A percentile compares a stretch with the other conserved stretches of the same genome.
Evolutionary conservation across 306 rosid genomes (phyloP).

Genomic region (Begonia masoniana): DNA sequence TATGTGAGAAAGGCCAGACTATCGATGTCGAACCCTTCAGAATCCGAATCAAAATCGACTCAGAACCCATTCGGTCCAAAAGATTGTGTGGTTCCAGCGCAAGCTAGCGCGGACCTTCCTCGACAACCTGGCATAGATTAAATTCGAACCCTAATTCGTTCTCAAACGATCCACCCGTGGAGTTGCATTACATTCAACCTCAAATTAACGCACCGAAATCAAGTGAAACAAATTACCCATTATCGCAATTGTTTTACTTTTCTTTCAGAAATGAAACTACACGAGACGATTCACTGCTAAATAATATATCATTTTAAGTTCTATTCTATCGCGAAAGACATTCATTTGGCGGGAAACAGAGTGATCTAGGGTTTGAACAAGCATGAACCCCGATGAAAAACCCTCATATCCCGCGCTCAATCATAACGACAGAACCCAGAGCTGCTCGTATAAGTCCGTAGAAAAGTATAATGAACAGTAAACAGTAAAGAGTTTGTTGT

Average conservation of each 20-base stretch:
- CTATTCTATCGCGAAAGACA: too few relatives aligned
- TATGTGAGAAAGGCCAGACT: background rate
- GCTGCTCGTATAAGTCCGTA: background rate
- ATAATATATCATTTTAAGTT: too few relatives aligned
- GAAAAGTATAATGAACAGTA: too few relatives aligned
- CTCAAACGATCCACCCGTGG: too few relatives aligned
- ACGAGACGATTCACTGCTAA: too few relatives aligned
- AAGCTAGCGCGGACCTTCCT: slow-evolving; percentile 20
- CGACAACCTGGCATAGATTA: slow-evolving; percentile 26
- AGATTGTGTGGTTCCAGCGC: slow-evolving; percentile 10
- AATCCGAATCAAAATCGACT: slow-evolving; percentile 13
- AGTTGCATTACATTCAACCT: too few relatives aligned
- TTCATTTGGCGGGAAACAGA: background rate
- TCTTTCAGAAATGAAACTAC: background rate
- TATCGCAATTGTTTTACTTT: background rate
- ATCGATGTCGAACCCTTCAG: slow-evolving; percentile 8
- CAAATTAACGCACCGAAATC: too few relatives aligned
- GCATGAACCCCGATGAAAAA: background rate
- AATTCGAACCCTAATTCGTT: slow-evolving; percentile 32
- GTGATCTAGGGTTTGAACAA: background rate
- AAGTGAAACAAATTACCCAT: background rate
- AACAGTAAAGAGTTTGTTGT: too few relatives aligned
- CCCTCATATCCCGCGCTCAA: background rate
- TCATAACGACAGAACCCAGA: background rate
- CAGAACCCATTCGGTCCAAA: slow-evolving; percentile 5